A percentile compares a stretch with the other conserved stretches of the same genome.
Conservation (phyloP, 1,284 basidiomycete genomes). For the Fomitopsis pinicola region DNA sequence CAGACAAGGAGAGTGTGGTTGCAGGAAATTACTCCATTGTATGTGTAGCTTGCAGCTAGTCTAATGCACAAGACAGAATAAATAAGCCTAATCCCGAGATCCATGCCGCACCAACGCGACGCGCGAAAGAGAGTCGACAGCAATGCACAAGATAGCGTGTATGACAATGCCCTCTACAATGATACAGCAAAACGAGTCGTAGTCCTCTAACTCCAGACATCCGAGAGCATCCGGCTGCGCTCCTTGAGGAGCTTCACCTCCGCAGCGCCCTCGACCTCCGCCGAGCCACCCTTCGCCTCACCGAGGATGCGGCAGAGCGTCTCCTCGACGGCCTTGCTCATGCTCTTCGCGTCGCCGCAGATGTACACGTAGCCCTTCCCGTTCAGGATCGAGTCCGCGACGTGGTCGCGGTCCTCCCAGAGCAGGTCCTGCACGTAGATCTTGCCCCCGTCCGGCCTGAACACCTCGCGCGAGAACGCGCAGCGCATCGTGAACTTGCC, state of each 20-base stretch:
- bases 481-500: constrained; percentile 88
- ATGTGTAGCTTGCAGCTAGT: neutral
- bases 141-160: neutral
- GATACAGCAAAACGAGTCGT: neutral
- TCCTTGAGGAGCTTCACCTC: constrained; percentile 95
- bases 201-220: constrained; percentile 56
- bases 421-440: constrained; percentile 97
- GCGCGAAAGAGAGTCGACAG: neutral
- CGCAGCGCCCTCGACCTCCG: constrained; percentile 82
- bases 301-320: constrained; percentile 83
- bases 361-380: constrained; percentile 94
- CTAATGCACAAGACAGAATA: neutral
- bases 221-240: constrained; percentile 75
- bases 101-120: neutral
- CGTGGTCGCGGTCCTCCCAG: constrained; percentile 78
- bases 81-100: neutral
- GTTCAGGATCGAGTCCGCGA: constrained; percentile 87
- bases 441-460: constrained; percentile 89
- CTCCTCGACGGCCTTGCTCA: constrained; percentile 94
- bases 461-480: constrained; percentile 88
- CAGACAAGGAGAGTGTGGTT: too few species aligned
- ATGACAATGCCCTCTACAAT: neutral
- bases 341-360: constrained; percentile 95
- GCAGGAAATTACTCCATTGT: neutral
- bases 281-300: constrained; percentile 86